Conservation (phyloP, 2,329 filamentous ascomycete genomes). For the Zymoseptoria pseudotritici region DNA sequence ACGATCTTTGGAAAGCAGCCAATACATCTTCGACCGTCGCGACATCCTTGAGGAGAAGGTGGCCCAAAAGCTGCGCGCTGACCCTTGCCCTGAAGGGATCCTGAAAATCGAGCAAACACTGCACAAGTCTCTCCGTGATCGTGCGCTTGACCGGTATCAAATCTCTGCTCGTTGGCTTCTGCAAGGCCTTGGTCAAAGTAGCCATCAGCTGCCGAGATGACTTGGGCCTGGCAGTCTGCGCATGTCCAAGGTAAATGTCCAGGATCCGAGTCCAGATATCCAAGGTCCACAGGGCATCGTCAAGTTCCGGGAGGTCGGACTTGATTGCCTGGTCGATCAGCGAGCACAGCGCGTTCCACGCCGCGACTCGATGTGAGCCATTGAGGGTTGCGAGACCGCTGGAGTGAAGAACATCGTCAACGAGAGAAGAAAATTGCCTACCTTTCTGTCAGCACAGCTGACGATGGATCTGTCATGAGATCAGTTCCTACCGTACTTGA, state of each 20-base stretch:
- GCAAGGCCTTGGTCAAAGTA: conserved; percentile 33
- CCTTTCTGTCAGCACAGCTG: conserved; percentile 17
- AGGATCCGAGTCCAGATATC: conserved; percentile 34
- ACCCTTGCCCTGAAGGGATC: conserved; percentile 12
- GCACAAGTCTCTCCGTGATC: conserved; percentile 22
- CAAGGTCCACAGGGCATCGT: conserved; percentile 29
- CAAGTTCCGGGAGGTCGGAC: conserved; percentile 21
- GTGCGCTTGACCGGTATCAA: conserved; percentile 1
- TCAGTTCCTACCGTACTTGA: conserved; percentile 17
- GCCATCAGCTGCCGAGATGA: conserved; percentile 40
- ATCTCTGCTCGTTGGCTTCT: conserved; percentile 13
- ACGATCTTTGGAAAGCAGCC: not conserved
- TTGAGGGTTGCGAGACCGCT: conserved; percentile 12
- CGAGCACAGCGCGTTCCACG: conserved; percentile 41
- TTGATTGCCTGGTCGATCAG: conserved; percentile 35
- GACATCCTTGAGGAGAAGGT: conserved; percentile 14
- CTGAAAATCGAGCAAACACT: conserved; percentile 9
- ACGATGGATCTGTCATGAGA: not conserved
- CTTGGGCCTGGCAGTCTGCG: conserved; percentile 39
- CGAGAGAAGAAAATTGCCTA: conserved; percentile 15
- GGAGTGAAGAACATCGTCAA: conserved; percentile 18
- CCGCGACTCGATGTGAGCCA: conserved; percentile 37
- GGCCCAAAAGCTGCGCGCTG: conserved; percentile 14
- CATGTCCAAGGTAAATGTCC: conserved; percentile 36
- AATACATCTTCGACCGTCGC: conserved; percentile 7